These are phyloP conservation scores for Verticillium nubilum DNA, from an alignment of 2,329 filamentous ascomycete species.

Conservation along the genomic window DNA sequence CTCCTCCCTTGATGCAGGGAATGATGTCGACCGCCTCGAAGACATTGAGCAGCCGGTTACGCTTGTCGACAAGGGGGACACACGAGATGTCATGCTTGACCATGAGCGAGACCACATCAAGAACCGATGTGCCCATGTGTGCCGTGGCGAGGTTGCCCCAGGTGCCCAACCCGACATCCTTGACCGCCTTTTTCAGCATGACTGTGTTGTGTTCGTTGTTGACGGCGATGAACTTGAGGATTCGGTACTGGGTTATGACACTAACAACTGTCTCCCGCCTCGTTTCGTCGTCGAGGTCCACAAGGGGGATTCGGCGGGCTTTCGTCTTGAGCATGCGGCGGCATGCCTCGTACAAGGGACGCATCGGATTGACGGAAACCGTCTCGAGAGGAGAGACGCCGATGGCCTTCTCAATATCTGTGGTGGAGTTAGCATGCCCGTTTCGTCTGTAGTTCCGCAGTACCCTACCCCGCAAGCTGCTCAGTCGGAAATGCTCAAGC, in stretches of 20 bases:
- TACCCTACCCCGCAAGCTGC: slow-evolving; percentile 75
- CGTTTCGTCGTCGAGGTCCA: slow-evolving; percentile 93
- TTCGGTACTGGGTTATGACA: slow-evolving; percentile 96
- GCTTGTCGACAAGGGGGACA: slow-evolving; percentile 82
- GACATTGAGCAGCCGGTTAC: slow-evolving; percentile 78
- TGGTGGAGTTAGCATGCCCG: not conserved
- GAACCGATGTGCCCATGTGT: slow-evolving; percentile 82
- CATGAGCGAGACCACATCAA: slow-evolving; percentile 90
- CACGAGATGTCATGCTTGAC: slow-evolving; percentile 92
- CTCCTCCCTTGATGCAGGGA: slow-evolving; percentile 86
- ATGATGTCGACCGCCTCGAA: slow-evolving; percentile 98
- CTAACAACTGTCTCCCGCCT: slow-evolving; percentile 88
- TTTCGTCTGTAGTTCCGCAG: not conserved
- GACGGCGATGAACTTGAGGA: slow-evolving; percentile 97
- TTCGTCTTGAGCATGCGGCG: slow-evolving; percentile 90
- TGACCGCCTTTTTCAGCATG: slow-evolving; percentile 78
- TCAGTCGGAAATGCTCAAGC: slow-evolving; percentile 89
- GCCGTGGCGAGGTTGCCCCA: slow-evolving; percentile 78
- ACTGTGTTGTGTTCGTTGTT: slow-evolving; percentile 83
- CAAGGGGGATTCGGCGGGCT: slow-evolving; percentile 85
- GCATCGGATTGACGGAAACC: slow-evolving; percentile 87
- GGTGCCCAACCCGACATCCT: slow-evolving; percentile 79
- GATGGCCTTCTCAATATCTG: slow-evolving; percentile 93
- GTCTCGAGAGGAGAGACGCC: slow-evolving; percentile 89
- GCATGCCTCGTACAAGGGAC: slow-evolving; percentile 90